A percentile compares a stretch with the other conserved stretches of the same genome.
phyloP scores from a whole-genome alignment of 2,329 filamentous ascomycete species.

The Microsporum ferrugineum region DNA sequence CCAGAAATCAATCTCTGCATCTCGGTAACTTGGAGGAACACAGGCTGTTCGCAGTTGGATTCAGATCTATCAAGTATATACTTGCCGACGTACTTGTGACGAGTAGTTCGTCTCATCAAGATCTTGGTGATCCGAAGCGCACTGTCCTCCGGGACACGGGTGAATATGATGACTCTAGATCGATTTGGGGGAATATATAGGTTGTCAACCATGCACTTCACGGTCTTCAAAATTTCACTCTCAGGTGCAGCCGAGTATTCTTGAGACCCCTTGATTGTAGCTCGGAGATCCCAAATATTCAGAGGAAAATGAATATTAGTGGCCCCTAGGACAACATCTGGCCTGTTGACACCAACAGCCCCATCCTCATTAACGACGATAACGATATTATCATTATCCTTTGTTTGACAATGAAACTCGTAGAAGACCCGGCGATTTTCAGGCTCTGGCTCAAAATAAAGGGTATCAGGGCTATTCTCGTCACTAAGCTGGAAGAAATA shows the following conservation, averaged over 20 bases:
- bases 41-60: conserved; percentile 13
- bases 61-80: not conserved
- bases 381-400: conserved; percentile 21
- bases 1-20: conserved; percentile 27
- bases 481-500: conserved; percentile 26
- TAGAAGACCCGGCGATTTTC: conserved; percentile 20
- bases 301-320: conserved; percentile 31
- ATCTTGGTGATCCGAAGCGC: conserved; percentile 23
- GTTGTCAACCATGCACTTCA: conserved; percentile 23
- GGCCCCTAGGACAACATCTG: conserved; percentile 21
- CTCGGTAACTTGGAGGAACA: conserved; percentile 30
- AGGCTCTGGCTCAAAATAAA: not conserved
- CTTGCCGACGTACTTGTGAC: conserved; percentile 19
- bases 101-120: conserved; percentile 26
- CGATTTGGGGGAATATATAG: conserved; percentile 25
- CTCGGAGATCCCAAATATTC: conserved; percentile 31
- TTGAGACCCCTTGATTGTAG: conserved; percentile 21
- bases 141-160: conserved; percentile 18
- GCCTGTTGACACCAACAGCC: conserved; percentile 19
- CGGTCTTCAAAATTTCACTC: conserved; percentile 20
- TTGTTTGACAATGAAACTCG: conserved; percentile 31
- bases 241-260: conserved; percentile 18
- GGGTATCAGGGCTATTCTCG: conserved; percentile 8
- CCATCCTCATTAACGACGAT: conserved; percentile 27
- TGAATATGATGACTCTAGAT: conserved; percentile 21